Percentiles rank a stretch among this genome's conserved stretches.
phyloP scores from a whole-genome alignment of 805 yeast species.

The Helenozyma rhizophorensis region DNA sequence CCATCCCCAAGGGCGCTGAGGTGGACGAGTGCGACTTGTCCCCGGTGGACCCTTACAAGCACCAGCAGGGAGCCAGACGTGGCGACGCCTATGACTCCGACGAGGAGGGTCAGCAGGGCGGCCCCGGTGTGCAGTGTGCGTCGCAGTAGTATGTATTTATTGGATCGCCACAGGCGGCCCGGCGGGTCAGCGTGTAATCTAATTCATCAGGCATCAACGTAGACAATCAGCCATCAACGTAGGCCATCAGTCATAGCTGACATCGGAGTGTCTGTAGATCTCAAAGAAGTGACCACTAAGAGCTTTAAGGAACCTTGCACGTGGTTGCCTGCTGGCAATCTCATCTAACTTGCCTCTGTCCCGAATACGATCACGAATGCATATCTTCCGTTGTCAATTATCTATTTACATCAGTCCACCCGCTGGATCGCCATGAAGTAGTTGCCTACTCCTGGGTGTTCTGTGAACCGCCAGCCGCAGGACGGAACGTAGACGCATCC shows the following conservation, averaged over 20 bases:
- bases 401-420: slow-evolving; percentile 11
- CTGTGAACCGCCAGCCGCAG: slow-evolving; percentile 78
- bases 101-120: slow-evolving; percentile 35
- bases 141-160: slow-evolving; percentile 21
- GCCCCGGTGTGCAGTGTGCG: slow-evolving; percentile 24
- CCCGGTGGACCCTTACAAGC: slow-evolving; percentile 64
- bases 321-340: no score
- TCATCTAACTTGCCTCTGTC: no score
- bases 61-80: slow-evolving; percentile 40
- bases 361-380: no score
- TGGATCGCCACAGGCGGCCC: no score
- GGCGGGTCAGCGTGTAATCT: no score
- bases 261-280: no score
- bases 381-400: not conserved
- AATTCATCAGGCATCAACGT: no score
- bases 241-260: no score
- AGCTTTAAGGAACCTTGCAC: no score
- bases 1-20: slow-evolving; percentile 66
- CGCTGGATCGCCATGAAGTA: slow-evolving; percentile 83
- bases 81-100: slow-evolving; percentile 39
- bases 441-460: slow-evolving; percentile 64
- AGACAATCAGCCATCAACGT: no score
- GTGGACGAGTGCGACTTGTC: slow-evolving; percentile 77
- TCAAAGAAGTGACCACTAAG: not conserved
- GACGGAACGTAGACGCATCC: slow-evolving; percentile 85